Evolutionary conservation across 2,329 filamentous ascomycete genomes (phyloP), one percentile per base, ranked within the genome.

Genomic region (Aspergillus pseudoterreus): DNA sequence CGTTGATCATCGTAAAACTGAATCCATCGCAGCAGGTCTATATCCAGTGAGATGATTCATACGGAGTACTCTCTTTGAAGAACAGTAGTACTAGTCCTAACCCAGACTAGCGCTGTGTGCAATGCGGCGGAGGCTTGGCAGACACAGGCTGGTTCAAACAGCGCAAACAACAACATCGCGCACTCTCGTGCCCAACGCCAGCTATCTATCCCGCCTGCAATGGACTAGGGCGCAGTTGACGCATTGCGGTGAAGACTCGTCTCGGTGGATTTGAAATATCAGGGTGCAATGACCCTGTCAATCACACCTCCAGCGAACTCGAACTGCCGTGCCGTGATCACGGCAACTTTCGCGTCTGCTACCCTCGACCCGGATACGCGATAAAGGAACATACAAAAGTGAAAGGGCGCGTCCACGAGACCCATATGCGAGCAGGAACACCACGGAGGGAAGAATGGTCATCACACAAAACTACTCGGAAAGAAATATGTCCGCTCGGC

Each of bases 401-500:
- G 15, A 21, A 42, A 9, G 5, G 17, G 6, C 39, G 11, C 14
- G 39, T 22, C 38, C 15, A 21, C 6, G 39, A 19, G 39, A 42
- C 19, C 39, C 39, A 8, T 19, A 42, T 19, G 39, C 14, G 14
- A 38, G n/a, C 35, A n/a, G 14, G 15, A 15, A n/a, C 15, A n/a
- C 5, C 14, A 15, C 15, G 35, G 35, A 6, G 14, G 35, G 35
- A 38, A 9, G 27, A 30, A 30, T 4, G 8, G 27, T 30, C 35
- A 38, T 38, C 35, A 8, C 12, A 17, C 35, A 11, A 21, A 19
- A 14, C 14, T 9, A n/a, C 4, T 24, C 14, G 30, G 12, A n/a
- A 50, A 59, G 56, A 56, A 63, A 57, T 47, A 67, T 66, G 62
- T 65, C 70, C 32, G 57, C 63, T 48, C 64, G 67, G 47, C 65